phyloP scores from a whole-genome alignment of 108 stramenopile species.

The Fistulifera pelliculosa region DNA sequence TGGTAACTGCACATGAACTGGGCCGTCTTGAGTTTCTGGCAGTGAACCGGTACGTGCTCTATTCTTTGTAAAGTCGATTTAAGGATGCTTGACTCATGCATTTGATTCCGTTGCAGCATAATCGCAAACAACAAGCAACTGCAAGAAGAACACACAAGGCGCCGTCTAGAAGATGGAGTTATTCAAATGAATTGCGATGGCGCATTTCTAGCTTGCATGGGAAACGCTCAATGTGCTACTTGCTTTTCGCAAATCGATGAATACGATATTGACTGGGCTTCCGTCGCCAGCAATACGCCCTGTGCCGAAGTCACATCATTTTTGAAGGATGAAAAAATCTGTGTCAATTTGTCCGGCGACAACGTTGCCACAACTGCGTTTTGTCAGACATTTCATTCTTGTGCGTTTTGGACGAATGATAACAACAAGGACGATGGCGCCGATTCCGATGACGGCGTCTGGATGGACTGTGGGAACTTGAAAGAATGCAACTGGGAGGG shows the following conservation, averaged over 20 bases:
- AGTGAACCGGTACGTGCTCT: no score
- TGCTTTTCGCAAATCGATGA: constrained; percentile 57
- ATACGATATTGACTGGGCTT: constrained; percentile 70
- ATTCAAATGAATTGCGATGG: constrained; percentile 38
- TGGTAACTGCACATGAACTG: no score
- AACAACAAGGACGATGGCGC: constrained; percentile 16
- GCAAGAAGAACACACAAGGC: no score
- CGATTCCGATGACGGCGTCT: constrained; percentile 12
- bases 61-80: no score
- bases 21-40: no score
- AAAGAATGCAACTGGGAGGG: constrained; percentile 76
- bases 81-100: no score
- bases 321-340: constrained; percentile 35
- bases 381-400: constrained; percentile 65
- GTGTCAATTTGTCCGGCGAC: constrained; percentile 27
- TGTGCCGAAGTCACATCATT: constrained; percentile 55
- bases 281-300: constrained; percentile 56
- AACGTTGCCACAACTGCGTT: constrained; percentile 29
- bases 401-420: constrained; percentile 59
- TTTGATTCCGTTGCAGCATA: no score
- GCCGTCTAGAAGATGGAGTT: not conserved
- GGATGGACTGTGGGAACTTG: constrained; percentile 57
- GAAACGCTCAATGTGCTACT: constrained; percentile 39
- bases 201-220: constrained; percentile 56
- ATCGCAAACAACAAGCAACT: no score